Base-by-base conservation (phyloP, 2,329 filamentous ascomycete genomes). In the Diaporthe batatas region DNA sequence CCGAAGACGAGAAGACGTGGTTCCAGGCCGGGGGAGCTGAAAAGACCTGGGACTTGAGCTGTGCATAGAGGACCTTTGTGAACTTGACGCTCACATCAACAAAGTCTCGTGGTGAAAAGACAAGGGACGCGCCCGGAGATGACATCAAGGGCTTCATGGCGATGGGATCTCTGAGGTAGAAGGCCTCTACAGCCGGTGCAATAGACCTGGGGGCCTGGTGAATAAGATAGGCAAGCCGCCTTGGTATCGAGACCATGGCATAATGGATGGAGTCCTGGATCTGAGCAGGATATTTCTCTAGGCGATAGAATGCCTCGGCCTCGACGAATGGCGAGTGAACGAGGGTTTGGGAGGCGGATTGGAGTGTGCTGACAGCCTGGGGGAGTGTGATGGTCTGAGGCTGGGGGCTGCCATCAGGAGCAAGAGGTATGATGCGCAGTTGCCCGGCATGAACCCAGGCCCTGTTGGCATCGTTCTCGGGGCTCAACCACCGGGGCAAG, bases 31-130 rank as follows among this genome's bases (percentile, higher is more conserved):
- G 84, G 2, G 91, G 91, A 0, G 93, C 87, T 0, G 90, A 85
- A 65, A 98, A 98, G 32, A 92, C 89, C 80, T 99, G 96, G 21
- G 94, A 95, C 74, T 92, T 93, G 10, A 99, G 83, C 80, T 99
- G 96, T 6, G 97, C 96, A 80, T 94, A 99, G 2, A 97, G 90
- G 0, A 97, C 92, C 80, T 92, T 94, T 5, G 95, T 98, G 80
- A 98, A 98, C 57, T 89, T 91, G 39, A 94, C 89, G 77, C 93
- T 95, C 36, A 94, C 85, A 0, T 90, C 92, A 12, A 98, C 92
- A 51, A 97, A 89, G 79, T 98, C 96, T 58, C 88, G 83, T 0
- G 95, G 95, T 3, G 91, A 88, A 77, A 99, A 97, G 2, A 82
- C 79, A 2, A 95, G 85, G 0, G 54, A 39, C 0, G 47, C 53